Evolutionary conservation across 2,329 filamentous ascomycete species (phyloP), one percentile per base, ranked within the genome.

Genomic region (Clarireedia monteithiana): DNA sequence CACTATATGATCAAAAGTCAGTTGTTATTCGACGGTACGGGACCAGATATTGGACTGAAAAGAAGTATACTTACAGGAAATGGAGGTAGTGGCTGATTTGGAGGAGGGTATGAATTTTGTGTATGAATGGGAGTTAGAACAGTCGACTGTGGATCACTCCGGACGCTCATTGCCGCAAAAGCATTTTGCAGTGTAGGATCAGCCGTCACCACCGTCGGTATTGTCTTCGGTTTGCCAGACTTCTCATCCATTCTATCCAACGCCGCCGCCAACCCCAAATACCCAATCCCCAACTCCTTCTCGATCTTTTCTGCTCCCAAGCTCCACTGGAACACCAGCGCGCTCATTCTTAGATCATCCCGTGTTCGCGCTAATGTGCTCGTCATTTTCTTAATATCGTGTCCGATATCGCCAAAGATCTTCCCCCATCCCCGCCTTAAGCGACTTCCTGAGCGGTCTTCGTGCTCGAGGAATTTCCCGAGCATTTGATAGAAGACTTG

Each of bases 241-340:
- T 61, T 60, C 15, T 60, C 50, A 23, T 65, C 63, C 59, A 81
- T 70, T 55, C 77, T 74, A 46, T 85, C 80, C 10, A 88, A 75
- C 3, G 84, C 84, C 9, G 84, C 83, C 1, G 81, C 79, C 6
- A 88, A 75, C 4, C 83, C 83, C 1, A 83, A 83, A 64, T 85
- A 88, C 45, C 85, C 85, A 47, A 86, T 85, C 17, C 83, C 82
- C 44, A 81, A 76, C 12, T 81, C 77, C 15, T 78, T 77, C 61
- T 85, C 82, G 15, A 80, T 77, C 65, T 78, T 80, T 20, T 75
- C 74, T 30, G 75, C 75, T 7, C 82, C 82, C 3, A 86, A 72
- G 20, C 78, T 81, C 82, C 83, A 87, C 61, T 84, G 78, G 68
- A 87, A 82, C 63, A 84, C 77, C 46, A 83, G 74, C 6, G 81